Evolutionary conservation across 1,139 yeast genomes (phyloP).

Genomic region (Taphrina flavorubra): DNA sequence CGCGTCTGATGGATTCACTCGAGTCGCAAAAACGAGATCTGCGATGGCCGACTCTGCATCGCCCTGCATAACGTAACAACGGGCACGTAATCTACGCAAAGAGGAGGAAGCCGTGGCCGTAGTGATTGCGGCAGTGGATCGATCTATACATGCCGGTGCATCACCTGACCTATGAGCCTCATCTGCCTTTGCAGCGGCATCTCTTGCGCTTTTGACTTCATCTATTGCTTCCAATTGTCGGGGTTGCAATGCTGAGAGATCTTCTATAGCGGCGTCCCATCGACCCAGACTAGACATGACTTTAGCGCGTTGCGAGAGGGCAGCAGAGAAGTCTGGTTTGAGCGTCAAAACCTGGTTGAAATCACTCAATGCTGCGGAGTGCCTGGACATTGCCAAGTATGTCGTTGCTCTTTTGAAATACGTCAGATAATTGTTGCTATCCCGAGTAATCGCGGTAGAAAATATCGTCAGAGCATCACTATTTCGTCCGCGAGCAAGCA

Average conservation of each 20-base stretch:
- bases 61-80: constrained; percentile 50
- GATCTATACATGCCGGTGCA: constrained; percentile 49
- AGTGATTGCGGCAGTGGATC: constrained; percentile 50
- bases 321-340: constrained; percentile 52
- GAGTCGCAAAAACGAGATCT: constrained; percentile 50
- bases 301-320: constrained; percentile 52
- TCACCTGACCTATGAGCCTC: constrained; percentile 47
- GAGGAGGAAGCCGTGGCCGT: constrained; percentile 49
- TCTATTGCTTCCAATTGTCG: constrained; percentile 24
- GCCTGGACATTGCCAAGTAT: constrained; percentile 52
- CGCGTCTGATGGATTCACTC: constrained; percentile 43
- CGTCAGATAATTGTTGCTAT: constrained; percentile 49
- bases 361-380: constrained; percentile 53
- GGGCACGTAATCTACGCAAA: constrained; percentile 50
- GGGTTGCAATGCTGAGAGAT: constrained; percentile 40
- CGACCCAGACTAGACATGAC: constrained; percentile 51
- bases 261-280: constrained; percentile 49
- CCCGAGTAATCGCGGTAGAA: constrained; percentile 26
- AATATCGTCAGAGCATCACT: constrained; percentile 30
- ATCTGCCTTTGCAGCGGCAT: constrained; percentile 41
- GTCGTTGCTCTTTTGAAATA: constrained; percentile 54
- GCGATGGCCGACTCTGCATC: constrained; percentile 51
- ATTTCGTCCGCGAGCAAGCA: constrained; percentile 26
- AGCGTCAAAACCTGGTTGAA: constrained; percentile 51
- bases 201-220: constrained; percentile 30